Evolutionary conservation across 2,329 filamentous ascomycete genomes (phyloP).

Genomic region (Arthrinium phaeospermum): DNA sequence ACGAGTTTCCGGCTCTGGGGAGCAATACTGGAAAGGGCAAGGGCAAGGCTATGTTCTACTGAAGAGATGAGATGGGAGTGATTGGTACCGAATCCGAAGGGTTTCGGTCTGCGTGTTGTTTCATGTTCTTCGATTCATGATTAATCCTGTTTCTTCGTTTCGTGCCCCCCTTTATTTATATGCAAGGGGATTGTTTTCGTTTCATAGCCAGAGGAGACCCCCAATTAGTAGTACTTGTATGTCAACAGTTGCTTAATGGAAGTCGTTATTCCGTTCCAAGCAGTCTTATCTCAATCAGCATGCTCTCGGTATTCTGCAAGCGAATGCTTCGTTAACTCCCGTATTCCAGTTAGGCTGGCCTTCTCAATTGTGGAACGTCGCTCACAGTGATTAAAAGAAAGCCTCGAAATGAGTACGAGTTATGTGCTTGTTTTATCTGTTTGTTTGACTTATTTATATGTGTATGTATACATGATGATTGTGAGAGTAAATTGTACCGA

Average conservation of each 20-base stretch:
- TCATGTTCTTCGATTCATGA: conserved; percentile 24
- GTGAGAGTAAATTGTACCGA: neutral
- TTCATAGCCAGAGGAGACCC: neutral
- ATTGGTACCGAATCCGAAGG: conserved; percentile 13
- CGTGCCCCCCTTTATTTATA: neutral
- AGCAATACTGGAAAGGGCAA: conserved; percentile 32
- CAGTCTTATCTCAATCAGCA: neutral
- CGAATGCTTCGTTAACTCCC: neutral
- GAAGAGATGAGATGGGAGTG: neutral
- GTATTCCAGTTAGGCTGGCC: too few relatives aligned
- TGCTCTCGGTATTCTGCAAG: neutral
- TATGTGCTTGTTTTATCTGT: neutral
- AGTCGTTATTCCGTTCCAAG: neutral
- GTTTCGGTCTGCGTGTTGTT: neutral
- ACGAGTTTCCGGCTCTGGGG: conserved; percentile 38
- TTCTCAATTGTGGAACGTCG: too few relatives aligned
- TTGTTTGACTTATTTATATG: neutral
- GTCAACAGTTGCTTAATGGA: neutral
- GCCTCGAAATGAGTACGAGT: neutral
- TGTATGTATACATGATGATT: neutral
- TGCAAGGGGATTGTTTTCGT: neutral
- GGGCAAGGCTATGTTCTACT: conserved; percentile 25
- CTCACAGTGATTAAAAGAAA: neutral
- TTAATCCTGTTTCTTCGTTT: conserved; percentile 20
- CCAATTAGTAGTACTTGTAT: neutral